Evolutionary conservation across 2,329 filamentous ascomycete species (phyloP), one percentile per base, ranked within the genome.

Genomic region (Curvularia sp.): DNA sequence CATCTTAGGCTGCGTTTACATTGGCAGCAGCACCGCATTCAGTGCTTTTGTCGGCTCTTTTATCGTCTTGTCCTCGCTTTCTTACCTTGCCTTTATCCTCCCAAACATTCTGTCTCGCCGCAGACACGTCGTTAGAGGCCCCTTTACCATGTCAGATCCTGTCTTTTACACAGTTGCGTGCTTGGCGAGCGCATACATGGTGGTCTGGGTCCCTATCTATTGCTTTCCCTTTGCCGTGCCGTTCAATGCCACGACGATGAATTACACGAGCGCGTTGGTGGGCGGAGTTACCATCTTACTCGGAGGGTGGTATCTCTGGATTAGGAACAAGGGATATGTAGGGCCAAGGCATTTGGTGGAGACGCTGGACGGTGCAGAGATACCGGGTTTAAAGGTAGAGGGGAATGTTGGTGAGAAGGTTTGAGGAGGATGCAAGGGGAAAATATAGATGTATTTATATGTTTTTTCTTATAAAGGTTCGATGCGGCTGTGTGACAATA

Each of bases 1-100:
- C 0, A 71, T 87, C 3, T 78, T 91, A 0, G 87, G 87, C 0
- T 81, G 80, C 41, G 87, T 91, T 43, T 90, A 89, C 63, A 82
- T 91, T 1, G 88, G 85, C n/a, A 86, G 81, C 59, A 83, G 80
- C 1, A 88, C 86, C 0, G 89, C 89, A 0, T 91, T 91, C 76
- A 83, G 85, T 41, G 88, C 88, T 0, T 85, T 91, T 25, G 84
- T 90, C 7, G 86, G 86, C 9, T 83, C 80, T 0, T 87, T 86
- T 70, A 81, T 86, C 51, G 80, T 87, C 13, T 78, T 87, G 0
- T 78, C 79, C 3, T 82, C 82, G 0, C 68, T 83, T 9, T 87
- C 85, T 0, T 91, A 88, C 70, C 78, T 89, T 2, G 84, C 85
- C 0, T 86, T 87, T 6, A 87, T 91, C 53, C 74, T 90, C 1